Evolutionary conservation across 108 stramenopile genomes (phyloP), one percentile per base, ranked within the genome.

Genomic region (Pseudonitzschia pungens): DNA sequence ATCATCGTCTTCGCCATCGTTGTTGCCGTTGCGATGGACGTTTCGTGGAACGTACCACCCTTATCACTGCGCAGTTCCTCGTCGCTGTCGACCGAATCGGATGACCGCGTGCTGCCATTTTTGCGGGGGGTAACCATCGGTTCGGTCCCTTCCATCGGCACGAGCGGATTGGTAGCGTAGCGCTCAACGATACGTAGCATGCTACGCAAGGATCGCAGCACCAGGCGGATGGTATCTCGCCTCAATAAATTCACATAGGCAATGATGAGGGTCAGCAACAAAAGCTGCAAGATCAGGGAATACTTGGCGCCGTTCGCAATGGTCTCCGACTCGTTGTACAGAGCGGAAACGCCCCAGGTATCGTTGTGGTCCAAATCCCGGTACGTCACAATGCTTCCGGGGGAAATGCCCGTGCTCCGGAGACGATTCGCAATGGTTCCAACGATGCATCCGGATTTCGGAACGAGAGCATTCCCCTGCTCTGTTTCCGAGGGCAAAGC

Each of bases 111-210:
- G 53, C 15, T 24, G 53, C 11, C 24, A 54, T 8, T 14, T 7
- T 54, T 54, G 24, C 53, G 60, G 18, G 36, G 36, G 6, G 2
- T 2, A 6, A 36, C 36, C 36, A 36, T 6, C 36, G 36, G 24
- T n/a, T n/a, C n/a, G n/a, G n/a, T n/a, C n/a, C n/a, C n/a, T n/a
- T n/a, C n/a, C n/a, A 20, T 15, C 52, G 36, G 70, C 2, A 69
- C 67, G 22, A 83, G 33, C 16, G 79, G 79, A 75, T 77, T 84
- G 32, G 77, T 76, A 15, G 77, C 77, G 50, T 71, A 94, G 55
- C 87, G 82, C 21, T 81, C 81, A 31, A 94, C 89, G 82, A 91
- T 92, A 65, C 88, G 89, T 36, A 94, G 72, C 91, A 94, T 94
- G 42, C 89, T 83, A 9, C 84, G 85, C 27, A 94, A 70, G 9